phyloP scores from a whole-genome alignment of 257 asterid species.

The Capsicum baccatum region DNA sequence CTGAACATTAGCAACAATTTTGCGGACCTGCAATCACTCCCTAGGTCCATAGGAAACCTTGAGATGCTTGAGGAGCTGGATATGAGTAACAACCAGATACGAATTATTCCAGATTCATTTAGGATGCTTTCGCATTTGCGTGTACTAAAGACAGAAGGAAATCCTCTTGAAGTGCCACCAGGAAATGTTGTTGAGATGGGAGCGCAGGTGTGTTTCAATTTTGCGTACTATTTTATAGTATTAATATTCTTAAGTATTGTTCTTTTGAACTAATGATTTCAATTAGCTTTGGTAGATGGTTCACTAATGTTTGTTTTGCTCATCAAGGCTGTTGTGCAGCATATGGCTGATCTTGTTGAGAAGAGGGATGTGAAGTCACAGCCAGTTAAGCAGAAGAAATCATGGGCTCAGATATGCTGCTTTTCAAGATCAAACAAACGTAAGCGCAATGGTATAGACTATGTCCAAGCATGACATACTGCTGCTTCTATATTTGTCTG shows the following conservation, averaged over 20 bases:
- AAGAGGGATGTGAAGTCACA: slow-evolving; percentile 68
- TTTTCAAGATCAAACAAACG: slow-evolving; percentile 78
- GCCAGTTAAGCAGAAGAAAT: slow-evolving; percentile 74
- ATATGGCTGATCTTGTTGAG: slow-evolving; percentile 72
- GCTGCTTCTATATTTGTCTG: slow-evolving; percentile 29
- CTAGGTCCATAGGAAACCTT: slow-evolving; percentile 40
- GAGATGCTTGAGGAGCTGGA: slow-evolving; percentile 39
- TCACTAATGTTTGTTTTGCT: slow-evolving; percentile 16
- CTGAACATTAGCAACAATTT: slow-evolving; percentile 37
- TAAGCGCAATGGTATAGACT: slow-evolving; percentile 59
- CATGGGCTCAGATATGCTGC: slow-evolving; percentile 77
- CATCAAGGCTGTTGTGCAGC: slow-evolving; percentile 81
- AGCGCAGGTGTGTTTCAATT: slow-evolving; percentile 58
- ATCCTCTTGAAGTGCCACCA: slow-evolving; percentile 75
- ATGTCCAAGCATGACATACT: slow-evolving; percentile 41
- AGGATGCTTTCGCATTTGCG: slow-evolving; percentile 69
- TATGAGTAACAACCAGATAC: slow-evolving; percentile 67
- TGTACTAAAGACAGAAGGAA: slow-evolving; percentile 73
- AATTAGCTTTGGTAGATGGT: not conserved
- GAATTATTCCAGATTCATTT: slow-evolving; percentile 78
- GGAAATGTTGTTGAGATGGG: slow-evolving; percentile 59
- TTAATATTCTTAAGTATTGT: not conserved
- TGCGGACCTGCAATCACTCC: slow-evolving; percentile 37
- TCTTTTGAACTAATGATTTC: not conserved
- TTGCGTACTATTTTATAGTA: not conserved